A percentile compares a stretch with the other conserved stretches of the same genome.
Conservation (phyloP, 495 filamentous ascomycete genomes). For the Daldinia concentrica region DNA sequence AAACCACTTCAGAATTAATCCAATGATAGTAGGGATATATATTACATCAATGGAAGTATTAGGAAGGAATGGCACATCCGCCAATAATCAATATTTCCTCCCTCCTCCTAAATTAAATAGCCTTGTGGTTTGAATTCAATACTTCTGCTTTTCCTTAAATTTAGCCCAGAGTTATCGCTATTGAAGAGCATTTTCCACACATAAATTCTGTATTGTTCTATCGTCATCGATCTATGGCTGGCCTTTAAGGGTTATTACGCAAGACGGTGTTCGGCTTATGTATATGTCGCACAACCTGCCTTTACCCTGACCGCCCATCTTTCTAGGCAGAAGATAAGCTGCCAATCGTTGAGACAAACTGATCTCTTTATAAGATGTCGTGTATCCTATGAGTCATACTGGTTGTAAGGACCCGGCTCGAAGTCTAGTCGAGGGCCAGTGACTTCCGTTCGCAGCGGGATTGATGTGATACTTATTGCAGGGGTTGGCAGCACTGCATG, state of each 20-base stretch:
- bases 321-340: background rate
- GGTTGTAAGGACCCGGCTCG: background rate
- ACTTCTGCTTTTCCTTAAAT: too few species aligned
- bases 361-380: background rate
- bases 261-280: background rate
- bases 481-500: background rate
- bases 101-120: too few species aligned
- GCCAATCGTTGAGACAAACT: background rate
- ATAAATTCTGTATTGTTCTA: background rate
- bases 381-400: background rate
- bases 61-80: too few species aligned
- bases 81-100: too few species aligned
- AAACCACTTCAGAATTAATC: too few species aligned
- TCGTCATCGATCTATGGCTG: background rate
- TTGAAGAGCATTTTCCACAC: too few species aligned
- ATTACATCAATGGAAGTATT: too few species aligned
- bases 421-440: background rate
- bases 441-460: conserved; percentile 1
- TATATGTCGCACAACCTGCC: background rate
- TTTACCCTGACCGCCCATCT: background rate
- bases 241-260: background rate
- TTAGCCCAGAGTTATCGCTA: too few species aligned
- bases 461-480: background rate
- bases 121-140: too few species aligned
- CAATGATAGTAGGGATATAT: too few species aligned